These are phyloP conservation scores for Penicillium sp. DNA, from an alignment of 2,329 filamentous ascomycete genomes.

Conservation along the genomic window DNA sequence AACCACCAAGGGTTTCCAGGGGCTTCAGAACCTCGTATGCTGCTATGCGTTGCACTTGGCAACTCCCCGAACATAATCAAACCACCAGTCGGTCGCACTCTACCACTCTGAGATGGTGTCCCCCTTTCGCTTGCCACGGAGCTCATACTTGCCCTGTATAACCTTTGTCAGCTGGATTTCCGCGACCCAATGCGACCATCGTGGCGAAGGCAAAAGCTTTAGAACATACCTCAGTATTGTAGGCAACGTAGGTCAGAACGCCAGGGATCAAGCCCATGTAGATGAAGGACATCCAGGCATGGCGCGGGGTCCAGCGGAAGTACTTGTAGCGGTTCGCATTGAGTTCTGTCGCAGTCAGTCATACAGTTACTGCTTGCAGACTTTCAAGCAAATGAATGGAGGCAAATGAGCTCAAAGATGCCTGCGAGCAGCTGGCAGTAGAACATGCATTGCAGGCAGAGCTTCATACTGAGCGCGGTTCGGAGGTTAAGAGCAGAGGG, in stretches of 20 bases:
- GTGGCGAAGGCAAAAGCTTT: not conserved
- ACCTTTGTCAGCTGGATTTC: constrained; percentile 16
- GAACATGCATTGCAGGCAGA: not conserved
- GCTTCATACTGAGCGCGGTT: not conserved
- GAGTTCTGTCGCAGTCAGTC: constrained; percentile 61
- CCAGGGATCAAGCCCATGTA: constrained; percentile 72
- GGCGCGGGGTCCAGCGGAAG: constrained; percentile 89
- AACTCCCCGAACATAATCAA: constrained; percentile 1
- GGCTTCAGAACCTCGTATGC: not conserved
- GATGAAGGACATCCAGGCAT: constrained; percentile 72
- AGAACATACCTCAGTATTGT: constrained; percentile 79
- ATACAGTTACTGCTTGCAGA: constrained; percentile 5
- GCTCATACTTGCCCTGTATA: constrained; percentile 74
- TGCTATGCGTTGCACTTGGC: not conserved
- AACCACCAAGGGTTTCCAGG: not conserved
- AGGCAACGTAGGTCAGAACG: constrained; percentile 68
- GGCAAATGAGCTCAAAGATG: not conserved
- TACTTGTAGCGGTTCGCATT: constrained; percentile 81
- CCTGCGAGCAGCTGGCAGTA: not conserved
- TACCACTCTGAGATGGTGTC: constrained; percentile 81
- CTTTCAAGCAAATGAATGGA: not conserved
- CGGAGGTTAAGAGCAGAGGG: constrained; percentile 1
- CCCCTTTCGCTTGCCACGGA: constrained; percentile 83
- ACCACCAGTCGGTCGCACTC: constrained; percentile 1
- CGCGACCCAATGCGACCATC: not conserved